These are phyloP conservation scores for Wickerhamomyces queroliae DNA, from an alignment of 805 yeast species.

Conservation along the genomic window DNA sequence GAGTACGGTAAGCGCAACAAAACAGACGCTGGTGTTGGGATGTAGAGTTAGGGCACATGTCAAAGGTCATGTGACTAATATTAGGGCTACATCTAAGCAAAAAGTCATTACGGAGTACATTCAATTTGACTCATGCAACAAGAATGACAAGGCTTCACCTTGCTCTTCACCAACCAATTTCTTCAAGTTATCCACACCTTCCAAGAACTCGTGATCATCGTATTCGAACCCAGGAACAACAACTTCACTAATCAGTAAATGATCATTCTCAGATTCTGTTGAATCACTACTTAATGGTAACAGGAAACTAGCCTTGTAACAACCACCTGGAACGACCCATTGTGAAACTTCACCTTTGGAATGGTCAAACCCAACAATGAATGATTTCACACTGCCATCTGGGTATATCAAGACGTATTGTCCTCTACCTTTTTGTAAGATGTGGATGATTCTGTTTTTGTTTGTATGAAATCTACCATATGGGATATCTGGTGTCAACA, in stretches of 20 bases:
- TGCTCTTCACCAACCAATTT: constrained; percentile 31
- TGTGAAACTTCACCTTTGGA: constrained; percentile 44
- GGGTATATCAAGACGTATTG: constrained; percentile 49
- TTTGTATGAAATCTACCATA: constrained; percentile 47
- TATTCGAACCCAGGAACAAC: constrained; percentile 61
- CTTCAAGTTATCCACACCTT: constrained; percentile 25
- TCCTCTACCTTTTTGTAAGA: constrained; percentile 50
- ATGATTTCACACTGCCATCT: constrained; percentile 41
- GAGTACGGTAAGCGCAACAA: background rate
- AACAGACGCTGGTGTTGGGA: background rate
- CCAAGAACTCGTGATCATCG: constrained; percentile 43
- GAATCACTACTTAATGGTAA: constrained; percentile 27
- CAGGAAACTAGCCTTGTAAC: constrained; percentile 49
- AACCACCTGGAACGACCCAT: constrained; percentile 62
- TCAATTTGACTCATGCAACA: constrained; percentile 21
- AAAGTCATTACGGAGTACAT: no score
- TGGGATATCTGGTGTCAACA: constrained; percentile 45
- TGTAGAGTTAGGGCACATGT: background rate
- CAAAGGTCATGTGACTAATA: constrained; percentile 4
- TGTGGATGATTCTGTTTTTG: constrained; percentile 47
- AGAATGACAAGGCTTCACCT: constrained; percentile 31
- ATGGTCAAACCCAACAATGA: constrained; percentile 46
- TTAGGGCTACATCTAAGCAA: constrained; percentile 6
- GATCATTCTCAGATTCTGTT: constrained; percentile 31
- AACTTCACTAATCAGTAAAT: constrained; percentile 46